Percentiles rank a stretch among this genome's conserved stretches.
phyloP scores from a whole-genome alignment of 495 filamentous ascomycete genomes.

The Wilcoxina mikolae region DNA sequence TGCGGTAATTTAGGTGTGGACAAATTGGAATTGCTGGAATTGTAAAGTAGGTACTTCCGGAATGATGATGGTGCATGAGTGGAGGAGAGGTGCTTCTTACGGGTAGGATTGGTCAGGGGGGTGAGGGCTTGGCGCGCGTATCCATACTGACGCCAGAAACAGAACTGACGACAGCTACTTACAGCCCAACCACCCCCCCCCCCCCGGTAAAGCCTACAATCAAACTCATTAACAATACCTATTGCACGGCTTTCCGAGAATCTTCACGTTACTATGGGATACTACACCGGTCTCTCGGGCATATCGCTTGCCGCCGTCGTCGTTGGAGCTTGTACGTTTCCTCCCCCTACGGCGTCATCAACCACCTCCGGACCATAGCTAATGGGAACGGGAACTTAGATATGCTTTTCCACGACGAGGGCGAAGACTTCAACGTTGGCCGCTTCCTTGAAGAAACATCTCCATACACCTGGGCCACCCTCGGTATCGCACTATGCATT shows the following conservation, averaged over 20 bases:
- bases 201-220: not conserved
- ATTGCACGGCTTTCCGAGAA: too few relatives aligned
- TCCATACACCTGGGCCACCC: constrained; percentile 79
- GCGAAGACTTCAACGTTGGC: constrained; percentile 95
- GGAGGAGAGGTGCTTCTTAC: not conserved
- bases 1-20: not conserved
- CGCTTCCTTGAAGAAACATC: constrained; percentile 87
- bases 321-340: constrained; percentile 65
- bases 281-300: not conserved
- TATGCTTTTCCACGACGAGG: constrained; percentile 92
- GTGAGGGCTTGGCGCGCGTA: not conserved
- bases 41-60: not conserved
- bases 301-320: constrained; percentile 44
- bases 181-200: not conserved
- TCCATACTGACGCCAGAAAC: too few relatives aligned
- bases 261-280: not conserved
- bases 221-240: not conserved
- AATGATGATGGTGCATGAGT: not conserved
- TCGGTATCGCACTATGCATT: constrained; percentile 89
- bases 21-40: not conserved
- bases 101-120: not conserved
- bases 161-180: not conserved
- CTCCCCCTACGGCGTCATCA: constrained; percentile 1
- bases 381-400: constrained; percentile 39
- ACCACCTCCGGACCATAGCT: not conserved